Base-by-base conservation (phyloP, 768 basidiomycete genomes). In the Goffeauzyma gilvescens region DNA sequence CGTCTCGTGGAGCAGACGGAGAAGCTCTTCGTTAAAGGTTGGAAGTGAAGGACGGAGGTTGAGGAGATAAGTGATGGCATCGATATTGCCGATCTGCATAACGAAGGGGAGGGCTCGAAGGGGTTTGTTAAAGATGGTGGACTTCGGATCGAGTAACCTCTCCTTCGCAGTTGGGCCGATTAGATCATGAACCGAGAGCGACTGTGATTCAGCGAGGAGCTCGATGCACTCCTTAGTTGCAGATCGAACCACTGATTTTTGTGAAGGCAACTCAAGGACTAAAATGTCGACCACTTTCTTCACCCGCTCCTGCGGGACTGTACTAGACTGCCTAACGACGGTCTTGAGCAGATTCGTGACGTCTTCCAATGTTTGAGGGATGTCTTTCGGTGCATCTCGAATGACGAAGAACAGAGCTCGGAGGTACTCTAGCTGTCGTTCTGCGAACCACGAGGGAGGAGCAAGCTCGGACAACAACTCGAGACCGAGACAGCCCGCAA, bases 41-140 rank as follows among this genome's bases (percentile, higher is more conserved):
- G 86, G 77, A 20, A 96, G 71, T 0, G 85, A 82, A 8, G 93
- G 89, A 21, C 82, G 74, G 25, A 95, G 68, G 44, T 75, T 80
- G 48, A 98, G 75, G 59, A 85, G 84, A 60, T 87, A 98, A 8
- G 89, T 81, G 46, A 96, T 76, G 14, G 86, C 86, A 55, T 96
- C 93, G 46, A 96, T 86, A 73, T 95, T 87, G 23, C 89, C 93
- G 44, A 96, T 93, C 62, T 96, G 93, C 55, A 85, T 84, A 13
- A 79, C 72, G 60, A 95, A 89, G 1, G 87, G 87, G 20, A 98
- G 71, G 0, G 93, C 93, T 40, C 93, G 72, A 15, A 98, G 72
- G 10, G 93, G 93, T 58, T 96, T 95, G n/a, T 81, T 83, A 66
- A 81, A 96, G 51, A 98, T 87, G 8, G 59, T 55, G 20, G 58